Base-by-base conservation (phyloP, 225 moss, liverwort and hornwort species). In the Thuidium tamariscinum region DNA sequence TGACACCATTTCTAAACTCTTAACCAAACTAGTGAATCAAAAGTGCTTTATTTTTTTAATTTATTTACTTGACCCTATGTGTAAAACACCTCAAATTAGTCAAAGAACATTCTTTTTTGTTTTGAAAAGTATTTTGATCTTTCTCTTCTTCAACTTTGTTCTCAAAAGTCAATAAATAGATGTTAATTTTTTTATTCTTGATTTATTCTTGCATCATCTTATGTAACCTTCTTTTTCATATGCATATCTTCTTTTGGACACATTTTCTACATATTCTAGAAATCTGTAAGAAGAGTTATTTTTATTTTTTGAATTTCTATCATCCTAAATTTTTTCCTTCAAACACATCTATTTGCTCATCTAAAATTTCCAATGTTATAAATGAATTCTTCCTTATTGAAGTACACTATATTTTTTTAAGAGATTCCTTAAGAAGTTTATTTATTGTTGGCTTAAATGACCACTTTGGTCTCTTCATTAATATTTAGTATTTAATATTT, bases 281-380 rank as follows among this genome's bases (percentile, higher is more conserved):
- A 3, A 5, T 12, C 4, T 48, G 2, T 22, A 7, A n/a, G 2
- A 13, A 22, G 8, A 8, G 5, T 22, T 13, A 14, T 4, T 52
- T 52, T 49, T n/a, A 75, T 2, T 0, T n/a, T 2, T 14, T 22
- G n/a, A 52, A 54, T 3, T 75, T 23, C 0, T 14, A 0, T 22
- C 52, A 22, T 52, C 0, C n/a, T 3, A 22, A 48, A 0, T n/a
- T 32, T 34, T 34, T 5, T 0, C 7, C 5, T 57, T 9, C 2
- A 52, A 52, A 23, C 3, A n/a, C 32, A 3, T 23, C 1, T 75
- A 75, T n/a, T n/a, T 22, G 0, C 5, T 75, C 52, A 75, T 54
- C 23, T 3, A 52, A n/a, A 15, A 13, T 12, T n/a, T 22, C n/a
- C 23, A 54, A 9, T 23, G 2, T 8, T 3, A 5, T n/a, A 9